Percentiles rank a stretch among this genome's conserved stretches.
Evolutionary conservation across 805 yeast species (phyloP).

Genomic region (Candida ovalis): DNA sequence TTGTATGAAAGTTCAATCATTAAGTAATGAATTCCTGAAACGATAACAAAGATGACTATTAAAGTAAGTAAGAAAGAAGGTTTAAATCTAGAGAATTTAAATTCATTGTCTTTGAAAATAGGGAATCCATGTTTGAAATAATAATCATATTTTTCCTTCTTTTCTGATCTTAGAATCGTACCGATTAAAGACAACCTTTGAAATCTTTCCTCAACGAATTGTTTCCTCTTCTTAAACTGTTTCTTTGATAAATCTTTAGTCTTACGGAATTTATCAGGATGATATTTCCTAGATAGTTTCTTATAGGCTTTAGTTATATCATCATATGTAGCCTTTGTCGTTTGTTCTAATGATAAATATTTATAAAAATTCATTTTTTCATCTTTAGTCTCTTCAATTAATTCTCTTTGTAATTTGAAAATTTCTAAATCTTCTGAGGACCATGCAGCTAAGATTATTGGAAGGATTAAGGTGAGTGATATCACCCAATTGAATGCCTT

Average conservation of each 20-base stretch:
- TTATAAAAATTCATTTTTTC: constrained; percentile 59
- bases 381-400: constrained; percentile 52
- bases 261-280: constrained; percentile 73
- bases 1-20: constrained; percentile 49
- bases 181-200: constrained; percentile 76
- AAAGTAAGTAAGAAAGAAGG: constrained; percentile 58
- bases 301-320: constrained; percentile 66
- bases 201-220: constrained; percentile 62
- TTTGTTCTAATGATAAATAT: constrained; percentile 50
- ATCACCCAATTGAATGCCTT: constrained; percentile 10
- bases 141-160: constrained; percentile 76
- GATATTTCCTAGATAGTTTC: constrained; percentile 65
- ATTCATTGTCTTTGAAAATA: constrained; percentile 62
- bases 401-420: constrained; percentile 59
- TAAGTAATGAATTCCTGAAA: constrained; percentile 56
- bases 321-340: constrained; percentile 41
- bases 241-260: constrained; percentile 34
- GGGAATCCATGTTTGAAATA: constrained; percentile 86
- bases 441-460: constrained; percentile 16
- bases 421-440: constrained; percentile 70
- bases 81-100: constrained; percentile 61
- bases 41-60: constrained; percentile 45
- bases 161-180: constrained; percentile 61
- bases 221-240: constrained; percentile 28
- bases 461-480: constrained; percentile 1